Evolutionary conservation across 1,284 basidiomycete genomes (phyloP), one percentile per base, ranked within the genome.

Genomic region (Hypsizygus ulmarius): DNA sequence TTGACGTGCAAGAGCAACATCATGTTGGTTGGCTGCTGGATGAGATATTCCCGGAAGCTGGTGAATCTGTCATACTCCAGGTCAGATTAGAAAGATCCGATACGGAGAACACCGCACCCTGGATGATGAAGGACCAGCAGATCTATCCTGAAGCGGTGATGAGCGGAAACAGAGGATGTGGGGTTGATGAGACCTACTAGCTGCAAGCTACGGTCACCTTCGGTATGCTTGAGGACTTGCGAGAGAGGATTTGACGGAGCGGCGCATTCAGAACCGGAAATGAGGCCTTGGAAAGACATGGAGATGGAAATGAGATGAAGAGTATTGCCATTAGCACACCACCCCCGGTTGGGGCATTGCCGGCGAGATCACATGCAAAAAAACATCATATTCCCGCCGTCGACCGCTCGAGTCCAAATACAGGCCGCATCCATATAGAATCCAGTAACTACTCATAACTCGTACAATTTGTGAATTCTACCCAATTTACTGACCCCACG

Each of bases 251-350:
- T 98, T 47, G 86, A 79, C 5, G 84, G 78, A 16, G 85, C 81
- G 6, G 88, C 88, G 68, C 95, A 97, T 69, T 96, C 95, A 45
- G 93, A 82, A 54, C 93, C 94, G 47, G 90, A 93, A 56, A 97
- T 82, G 54, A 97, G 80, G 49, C 82, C 77, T 70, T 86, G 84
- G 43, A 90, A 74, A 15, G 86, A 87, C 87, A 89, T 88, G 51
- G 49, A 18, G 40, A n/a, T 15, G 15, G 32, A 34, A 10, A 34
- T 34, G 32, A 15, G n/a, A 34, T 25, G 21, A 25, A 7, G 7
- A 25, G 7, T 25, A 25, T 25, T 25, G 21, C n/a, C n/a, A n/a
- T 25, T 4, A 25, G 21, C 21, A 25, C 21, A 4, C 7, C 21
- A 3, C 12, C 12, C 29, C 36, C 51, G 48, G 48, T 11, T 48